Conservation (phyloP, 2,329 filamentous ascomycete species). For the Neoscytalidium dimidiatum region DNA sequence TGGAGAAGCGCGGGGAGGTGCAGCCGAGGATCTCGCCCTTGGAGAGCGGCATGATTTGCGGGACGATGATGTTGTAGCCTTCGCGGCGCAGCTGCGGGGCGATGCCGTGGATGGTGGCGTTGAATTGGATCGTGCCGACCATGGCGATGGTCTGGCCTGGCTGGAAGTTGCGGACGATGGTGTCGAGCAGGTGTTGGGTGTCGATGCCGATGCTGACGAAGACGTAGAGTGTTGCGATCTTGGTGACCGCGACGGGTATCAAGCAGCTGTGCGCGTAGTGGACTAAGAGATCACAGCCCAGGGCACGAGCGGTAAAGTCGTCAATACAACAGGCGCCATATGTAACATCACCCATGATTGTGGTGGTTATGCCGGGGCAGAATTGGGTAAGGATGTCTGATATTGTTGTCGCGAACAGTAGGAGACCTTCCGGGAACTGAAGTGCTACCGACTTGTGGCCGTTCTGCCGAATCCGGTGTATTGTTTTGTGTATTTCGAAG, state of each 20-base stretch:
- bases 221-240: constrained; percentile 95
- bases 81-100: constrained; percentile 75
- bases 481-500: constrained; percentile 98
- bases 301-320: constrained; percentile 91
- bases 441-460: constrained; percentile 81
- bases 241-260: constrained; percentile 93
- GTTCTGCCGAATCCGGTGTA: constrained; percentile 84
- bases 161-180: constrained; percentile 84
- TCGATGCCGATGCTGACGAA: constrained; percentile 99
- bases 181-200: constrained; percentile 80
- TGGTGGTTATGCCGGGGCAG: constrained; percentile 84
- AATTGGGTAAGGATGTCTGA: constrained; percentile 95
- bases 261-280: constrained; percentile 98
- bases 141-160: constrained; percentile 84
- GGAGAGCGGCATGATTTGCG: constrained; percentile 88
- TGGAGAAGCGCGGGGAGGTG: constrained; percentile 73
- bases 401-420: constrained; percentile 95
- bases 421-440: constrained; percentile 95
- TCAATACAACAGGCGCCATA: constrained; percentile 99
- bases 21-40: constrained; percentile 98
- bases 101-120: constrained; percentile 90
- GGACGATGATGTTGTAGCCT: constrained; percentile 83
- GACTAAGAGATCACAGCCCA: constrained; percentile 91
- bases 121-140: constrained; percentile 98
- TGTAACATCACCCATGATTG: constrained; percentile 99